Evolutionary conservation across 768 basidiomycete species (phyloP), one percentile per base, ranked within the genome.

Genomic region (Mycena epipterygia): DNA sequence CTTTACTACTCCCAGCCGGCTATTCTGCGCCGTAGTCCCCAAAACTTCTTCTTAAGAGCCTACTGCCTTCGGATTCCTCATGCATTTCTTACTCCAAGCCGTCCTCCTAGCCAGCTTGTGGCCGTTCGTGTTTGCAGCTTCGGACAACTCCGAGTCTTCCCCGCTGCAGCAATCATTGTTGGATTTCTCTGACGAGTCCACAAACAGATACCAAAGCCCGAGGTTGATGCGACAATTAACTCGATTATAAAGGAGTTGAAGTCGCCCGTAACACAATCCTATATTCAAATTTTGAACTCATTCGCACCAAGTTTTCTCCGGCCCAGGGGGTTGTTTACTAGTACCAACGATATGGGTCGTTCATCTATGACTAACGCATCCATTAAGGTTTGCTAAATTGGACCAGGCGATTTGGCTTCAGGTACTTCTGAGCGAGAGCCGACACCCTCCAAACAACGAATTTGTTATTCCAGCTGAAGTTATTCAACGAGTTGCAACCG

Each of bases 241-340:
- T 32, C 41, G 1, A 65, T 73, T 30, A 42, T 73, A 14, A n/a
- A 41, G 16, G 63, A 73, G 1, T 75, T 67, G 62, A 60, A 59
- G 14, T 51, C 72, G 12, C 74, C 74, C 1, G 72, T 29, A 5
- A n/a, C 33, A 23, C 5, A 51, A 19, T 37, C 7, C 5, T 19
- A 32, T 44, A n/a, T 46, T 23, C 12, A 25, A 9, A 17, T 29
- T 37, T 39, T 39, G 37, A 41, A 42, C 19, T 25, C 23, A 23
- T 11, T 21, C 33, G 23, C 8, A 17, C 23, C 16, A 11, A 67
- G 66, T 23, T 8, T 14, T 44, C 25, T 60, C 58, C 13, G 66
- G 66, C 16, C 56, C 73, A 17, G 78, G 78, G 11, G 76, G 75
- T 2, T 79, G 30, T 74, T 76, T 32, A 74, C 69, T 30, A 75